Base-by-base conservation (phyloP, 805 yeast species). In the Peterozyma toletana region DNA sequence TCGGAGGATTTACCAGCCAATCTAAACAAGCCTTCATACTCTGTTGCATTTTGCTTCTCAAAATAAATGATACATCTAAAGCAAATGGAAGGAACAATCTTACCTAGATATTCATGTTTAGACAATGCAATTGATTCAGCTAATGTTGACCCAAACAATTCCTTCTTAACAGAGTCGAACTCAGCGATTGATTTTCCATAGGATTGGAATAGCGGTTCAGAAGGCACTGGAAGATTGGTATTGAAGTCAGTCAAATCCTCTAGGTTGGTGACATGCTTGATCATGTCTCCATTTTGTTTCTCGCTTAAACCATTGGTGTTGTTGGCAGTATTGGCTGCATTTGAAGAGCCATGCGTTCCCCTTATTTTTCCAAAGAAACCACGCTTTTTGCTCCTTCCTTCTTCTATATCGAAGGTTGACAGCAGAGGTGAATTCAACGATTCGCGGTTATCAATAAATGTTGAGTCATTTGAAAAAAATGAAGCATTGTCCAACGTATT, bases 21-120 rank as follows among this genome's bases (percentile, higher is more conserved):
- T 48, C 99, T 71, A 67, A 93, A 93, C 2, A 91, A 77, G 10
- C 99, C 99, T 55, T 89, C 96, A 59, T 87, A 93, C 48, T 75
- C 75, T n/a, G 82, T 68, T 0, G 95, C 96, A 17, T 82, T 78
- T 21, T 80, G 74, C 34, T 68, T 71, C 40, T 73, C 71, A 40
- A 91, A 67, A 51, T 73, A 86, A 45, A 78, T 83, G 31, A 90
- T 55, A 55, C 96, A 88, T 47, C 95, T 66, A 53, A 67, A 84
- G 14, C 87, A 77, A 7, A 91, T 80, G 35, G 89, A 78, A 1
- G 99, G 97, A 15, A 84, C 70, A 13, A 67, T 62, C 7, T 59
- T 60, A 31, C 66, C 69, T 71, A 46, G 65, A 57, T 53, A 73
- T 49, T 63, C 59, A 41, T 70, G 71, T 4, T 75, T 67, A 2